Evolutionary conservation across 768 basidiomycete genomes (phyloP).

Genomic region (Fomitopsis pulvina): DNA sequence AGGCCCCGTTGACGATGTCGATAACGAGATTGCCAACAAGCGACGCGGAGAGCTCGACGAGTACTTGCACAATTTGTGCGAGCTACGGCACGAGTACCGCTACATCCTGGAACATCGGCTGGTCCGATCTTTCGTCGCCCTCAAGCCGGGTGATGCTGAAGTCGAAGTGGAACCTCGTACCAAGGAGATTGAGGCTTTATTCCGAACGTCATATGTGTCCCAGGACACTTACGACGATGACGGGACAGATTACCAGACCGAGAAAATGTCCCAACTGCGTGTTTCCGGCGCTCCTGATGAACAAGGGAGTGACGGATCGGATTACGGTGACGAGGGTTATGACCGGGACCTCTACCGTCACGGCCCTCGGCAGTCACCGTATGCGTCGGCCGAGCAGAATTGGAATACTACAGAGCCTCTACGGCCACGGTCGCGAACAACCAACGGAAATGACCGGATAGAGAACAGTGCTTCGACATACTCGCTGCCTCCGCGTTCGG

Average conservation of each 20-base stretch:
- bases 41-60: conserved; percentile 82
- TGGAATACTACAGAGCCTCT: conserved; percentile 5
- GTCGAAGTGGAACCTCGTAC: conserved; percentile 55
- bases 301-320: conserved; percentile 57
- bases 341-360: conserved; percentile 14
- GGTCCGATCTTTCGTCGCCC: conserved; percentile 75
- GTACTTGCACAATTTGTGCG: conserved; percentile 78
- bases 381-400: background rate
- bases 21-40: conserved; percentile 75
- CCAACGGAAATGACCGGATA: conserved; percentile 10
- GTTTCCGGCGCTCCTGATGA: conserved; percentile 38
- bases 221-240: conserved; percentile 11
- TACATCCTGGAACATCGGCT: conserved; percentile 79
- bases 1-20: conserved; percentile 80
- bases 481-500: conserved; percentile 14
- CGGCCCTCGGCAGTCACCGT: conserved; percentile 1
- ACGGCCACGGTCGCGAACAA: conserved; percentile 4
- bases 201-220: conserved; percentile 5
- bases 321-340: conserved; percentile 30
- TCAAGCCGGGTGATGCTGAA: conserved; percentile 82
- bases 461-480: conserved; percentile 13
- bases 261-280: conserved; percentile 42
- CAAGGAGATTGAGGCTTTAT: conserved; percentile 52
- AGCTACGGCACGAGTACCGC: conserved; percentile 61
- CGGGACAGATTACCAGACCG: conserved; percentile 28